Evolutionary conservation across 495 filamentous ascomycete species (phyloP).

Genomic region (Podospora appendiculata): DNA sequence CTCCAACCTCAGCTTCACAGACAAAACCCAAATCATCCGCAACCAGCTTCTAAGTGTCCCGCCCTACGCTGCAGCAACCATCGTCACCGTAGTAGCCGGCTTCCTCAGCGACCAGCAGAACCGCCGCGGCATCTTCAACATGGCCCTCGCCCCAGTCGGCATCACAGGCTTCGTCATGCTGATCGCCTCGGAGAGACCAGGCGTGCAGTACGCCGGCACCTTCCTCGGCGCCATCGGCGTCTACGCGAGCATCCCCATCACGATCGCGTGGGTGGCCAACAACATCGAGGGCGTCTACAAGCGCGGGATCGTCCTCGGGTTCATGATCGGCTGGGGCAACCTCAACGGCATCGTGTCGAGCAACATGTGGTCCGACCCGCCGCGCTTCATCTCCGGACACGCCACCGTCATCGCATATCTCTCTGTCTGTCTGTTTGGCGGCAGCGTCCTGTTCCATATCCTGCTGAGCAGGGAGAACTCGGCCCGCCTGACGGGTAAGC

Average conservation of each 20-base stretch:
- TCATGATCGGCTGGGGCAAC: constrained; percentile 86
- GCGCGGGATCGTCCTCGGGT: constrained; percentile 69
- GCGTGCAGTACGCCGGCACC: constrained; percentile 64
- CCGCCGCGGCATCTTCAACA: constrained; percentile 73
- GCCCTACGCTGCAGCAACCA: constrained; percentile 66
- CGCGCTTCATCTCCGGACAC: constrained; percentile 31
- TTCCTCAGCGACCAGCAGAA: constrained; percentile 66
- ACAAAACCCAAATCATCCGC: constrained; percentile 41
- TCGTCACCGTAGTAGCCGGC: constrained; percentile 65
- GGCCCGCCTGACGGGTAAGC: constrained; percentile 47
- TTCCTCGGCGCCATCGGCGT: constrained; percentile 43
- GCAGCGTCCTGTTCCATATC: constrained; percentile 35
- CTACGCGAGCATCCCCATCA: constrained; percentile 77
- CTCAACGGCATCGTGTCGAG: constrained; percentile 71
- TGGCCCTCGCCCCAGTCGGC: constrained; percentile 57
- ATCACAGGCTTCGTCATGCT: constrained; percentile 72
- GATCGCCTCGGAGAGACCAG: constrained; percentile 46
- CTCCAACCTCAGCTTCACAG: constrained; percentile 54
- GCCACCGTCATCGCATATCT: constrained; percentile 32
- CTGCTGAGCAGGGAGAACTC: constrained; percentile 56
- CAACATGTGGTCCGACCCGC: constrained; percentile 44
- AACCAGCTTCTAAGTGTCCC: constrained; percentile 76
- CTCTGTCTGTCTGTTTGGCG: constrained; percentile 34
- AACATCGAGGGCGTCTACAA: constrained; percentile 90
- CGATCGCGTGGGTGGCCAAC: constrained; percentile 77